phyloP scores from a whole-genome alignment of 1,139 yeast genomes.

The Zhuliangozyma blackwelliae region DNA sequence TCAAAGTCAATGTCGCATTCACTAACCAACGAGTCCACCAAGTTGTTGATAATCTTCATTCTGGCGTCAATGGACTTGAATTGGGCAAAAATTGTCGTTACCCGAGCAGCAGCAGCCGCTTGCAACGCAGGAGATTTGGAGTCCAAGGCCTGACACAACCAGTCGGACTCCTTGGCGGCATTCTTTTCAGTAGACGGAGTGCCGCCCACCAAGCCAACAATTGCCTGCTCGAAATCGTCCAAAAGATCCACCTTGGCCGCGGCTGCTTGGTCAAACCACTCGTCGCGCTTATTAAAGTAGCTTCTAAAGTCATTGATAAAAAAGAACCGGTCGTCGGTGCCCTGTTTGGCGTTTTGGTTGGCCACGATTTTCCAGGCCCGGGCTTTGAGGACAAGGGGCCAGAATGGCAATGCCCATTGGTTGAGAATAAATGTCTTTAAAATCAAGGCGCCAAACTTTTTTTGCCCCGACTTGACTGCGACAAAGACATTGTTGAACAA shows the following conservation, averaged over 20 bases:
- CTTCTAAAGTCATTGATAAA: constrained; percentile 25
- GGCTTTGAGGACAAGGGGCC: constrained; percentile 31
- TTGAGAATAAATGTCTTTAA: constrained; percentile 38
- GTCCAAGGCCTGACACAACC: constrained; percentile 52
- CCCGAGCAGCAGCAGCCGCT: constrained; percentile 50
- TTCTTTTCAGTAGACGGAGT: constrained; percentile 43
- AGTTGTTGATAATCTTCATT: constrained; percentile 50
- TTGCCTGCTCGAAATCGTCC: constrained; percentile 48
- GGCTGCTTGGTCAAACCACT: constrained; percentile 42
- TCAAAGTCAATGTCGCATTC: constrained; percentile 44
- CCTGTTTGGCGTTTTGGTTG: constrained; percentile 15
- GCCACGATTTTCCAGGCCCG: constrained; percentile 32
- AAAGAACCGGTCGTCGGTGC: constrained; percentile 28
- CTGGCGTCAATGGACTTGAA: constrained; percentile 55
- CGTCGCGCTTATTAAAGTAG: constrained; percentile 33
- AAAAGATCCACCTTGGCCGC: constrained; percentile 46
- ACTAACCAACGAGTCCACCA: constrained; percentile 52
- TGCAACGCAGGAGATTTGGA: constrained; percentile 40
- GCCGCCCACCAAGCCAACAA: constrained; percentile 54
- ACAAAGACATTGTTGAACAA: constrained; percentile 29
- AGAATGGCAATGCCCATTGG: constrained; percentile 36
- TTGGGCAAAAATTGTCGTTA: constrained; percentile 50
- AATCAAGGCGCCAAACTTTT: constrained; percentile 35
- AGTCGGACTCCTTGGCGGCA: constrained; percentile 49
- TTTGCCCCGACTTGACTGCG: constrained; percentile 24